These are phyloP conservation scores for Perilla frutescens DNA, from an alignment of 257 asterid species.

Conservation along the genomic window DNA sequence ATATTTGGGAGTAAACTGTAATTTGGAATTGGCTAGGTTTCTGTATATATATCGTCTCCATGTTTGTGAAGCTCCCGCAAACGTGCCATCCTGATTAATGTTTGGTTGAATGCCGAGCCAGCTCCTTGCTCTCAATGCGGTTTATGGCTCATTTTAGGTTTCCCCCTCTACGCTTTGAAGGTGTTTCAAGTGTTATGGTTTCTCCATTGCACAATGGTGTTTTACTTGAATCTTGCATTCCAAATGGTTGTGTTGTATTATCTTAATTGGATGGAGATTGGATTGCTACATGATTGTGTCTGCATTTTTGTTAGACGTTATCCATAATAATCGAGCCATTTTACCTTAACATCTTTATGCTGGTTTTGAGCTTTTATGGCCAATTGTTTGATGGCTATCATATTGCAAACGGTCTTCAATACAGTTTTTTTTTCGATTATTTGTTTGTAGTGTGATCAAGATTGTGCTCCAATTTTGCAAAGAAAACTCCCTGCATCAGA, in stretches of 20 bases:
- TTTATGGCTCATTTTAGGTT: neutral
- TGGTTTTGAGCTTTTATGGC: neutral
- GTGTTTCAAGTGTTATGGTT: too few relatives aligned
- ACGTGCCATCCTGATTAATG: neutral
- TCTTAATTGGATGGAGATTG: constrained; percentile 13
- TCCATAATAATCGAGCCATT: neutral
- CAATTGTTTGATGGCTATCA: too few relatives aligned
- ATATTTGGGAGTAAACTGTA: constrained; percentile 12
- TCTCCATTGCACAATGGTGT: neutral
- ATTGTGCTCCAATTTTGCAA: constrained; percentile 98
- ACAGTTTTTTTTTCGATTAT: neutral
- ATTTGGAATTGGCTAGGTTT: neutral
- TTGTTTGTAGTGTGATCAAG: constrained; percentile 83
- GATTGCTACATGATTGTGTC: constrained; percentile 4
- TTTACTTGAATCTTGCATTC: too few relatives aligned
- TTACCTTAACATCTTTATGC: constrained; percentile 4
- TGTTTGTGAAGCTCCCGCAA: neutral
- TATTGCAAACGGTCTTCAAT: neutral
- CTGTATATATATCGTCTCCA: neutral
- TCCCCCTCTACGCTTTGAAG: neutral
- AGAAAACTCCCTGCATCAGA: constrained; percentile 91
- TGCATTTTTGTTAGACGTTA: constrained; percentile 5
- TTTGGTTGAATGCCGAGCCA: neutral
- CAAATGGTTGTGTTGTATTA: neutral
- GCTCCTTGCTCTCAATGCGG: neutral